Percentiles rank a stretch among this genome's conserved stretches.
These are phyloP conservation scores for Leccinellum albellum DNA, from an alignment of 768 basidiomycete genomes.

Conservation along the genomic window DNA sequence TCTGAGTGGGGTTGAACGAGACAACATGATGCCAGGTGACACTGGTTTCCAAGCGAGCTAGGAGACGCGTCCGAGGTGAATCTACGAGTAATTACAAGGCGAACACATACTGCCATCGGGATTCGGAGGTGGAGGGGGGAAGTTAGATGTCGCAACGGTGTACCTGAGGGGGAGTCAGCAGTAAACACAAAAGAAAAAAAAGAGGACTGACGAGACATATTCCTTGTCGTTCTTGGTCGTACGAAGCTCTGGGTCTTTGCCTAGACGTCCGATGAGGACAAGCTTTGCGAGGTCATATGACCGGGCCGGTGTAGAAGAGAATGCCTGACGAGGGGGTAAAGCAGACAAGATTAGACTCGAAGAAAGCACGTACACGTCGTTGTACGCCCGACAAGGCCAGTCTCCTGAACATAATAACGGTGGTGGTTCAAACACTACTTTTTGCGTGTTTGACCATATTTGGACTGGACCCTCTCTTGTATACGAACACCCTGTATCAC, in stretches of 20 bases:
- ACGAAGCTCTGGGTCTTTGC: conserved; percentile 66
- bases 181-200: neutral
- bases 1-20: conserved; percentile 62
- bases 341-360: neutral
- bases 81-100: neutral
- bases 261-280: conserved; percentile 70
- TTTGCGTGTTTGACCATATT: conserved; percentile 18
- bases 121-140: conserved; percentile 50
- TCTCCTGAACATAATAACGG: conserved; percentile 52
- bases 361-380: conserved; percentile 44
- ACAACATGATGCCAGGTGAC: conserved; percentile 77
- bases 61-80: neutral
- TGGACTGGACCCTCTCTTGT: conserved; percentile 3
- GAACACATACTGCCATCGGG: conserved; percentile 56
- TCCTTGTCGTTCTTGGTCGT: conserved; percentile 71
- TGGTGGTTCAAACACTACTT: neutral
- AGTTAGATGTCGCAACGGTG: conserved; percentile 69
- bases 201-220: conserved; percentile 62
- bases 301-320: conserved; percentile 56
- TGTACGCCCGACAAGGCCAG: conserved; percentile 37
- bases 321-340: conserved; percentile 41
- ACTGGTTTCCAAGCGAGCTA: conserved; percentile 49
- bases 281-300: conserved; percentile 69
- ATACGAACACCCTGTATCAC: conserved; percentile 7
- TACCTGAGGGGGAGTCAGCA: conserved; percentile 47